A percentile compares a stretch with the other conserved stretches of the same genome.
These are phyloP conservation scores for Amylostereum areolatum DNA, from an alignment of 1,284 basidiomycete species.

Conservation along the genomic window DNA sequence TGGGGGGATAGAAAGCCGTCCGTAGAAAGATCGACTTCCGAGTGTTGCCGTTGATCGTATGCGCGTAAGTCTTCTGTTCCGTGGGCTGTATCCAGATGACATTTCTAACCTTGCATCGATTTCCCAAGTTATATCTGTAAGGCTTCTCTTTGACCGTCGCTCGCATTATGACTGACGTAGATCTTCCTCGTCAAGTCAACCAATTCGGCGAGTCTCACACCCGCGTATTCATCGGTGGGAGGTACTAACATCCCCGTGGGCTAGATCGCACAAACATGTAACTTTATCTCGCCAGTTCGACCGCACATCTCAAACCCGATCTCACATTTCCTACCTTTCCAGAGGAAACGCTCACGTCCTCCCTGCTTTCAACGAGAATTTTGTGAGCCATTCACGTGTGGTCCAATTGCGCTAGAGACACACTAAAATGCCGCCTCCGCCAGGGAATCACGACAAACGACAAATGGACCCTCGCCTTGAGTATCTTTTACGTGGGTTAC, in stretches of 20 bases:
- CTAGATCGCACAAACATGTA: constrained; percentile 52
- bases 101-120: too few relatives aligned
- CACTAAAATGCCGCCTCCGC: neutral
- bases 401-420: neutral
- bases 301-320: neutral
- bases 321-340: neutral
- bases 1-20: constrained; percentile 27
- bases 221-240: neutral
- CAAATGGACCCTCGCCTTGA: constrained; percentile 48
- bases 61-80: constrained; percentile 27
- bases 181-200: constrained; percentile 33
- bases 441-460: constrained; percentile 45
- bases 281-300: constrained; percentile 6
- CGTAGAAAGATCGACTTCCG: constrained; percentile 40
- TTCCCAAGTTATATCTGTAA: constrained; percentile 37
- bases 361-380: constrained; percentile 45
- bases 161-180: neutral
- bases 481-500: constrained; percentile 55
- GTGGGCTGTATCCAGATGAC: neutral
- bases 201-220: constrained; percentile 38
- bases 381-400: constrained; percentile 23
- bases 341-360: constrained; percentile 53
- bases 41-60: constrained; percentile 41
- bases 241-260: neutral
- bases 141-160: constrained; percentile 13